phyloP scores from a whole-genome alignment of 2,329 filamentous ascomycete genomes.

The Gliomastix tumulicola region DNA sequence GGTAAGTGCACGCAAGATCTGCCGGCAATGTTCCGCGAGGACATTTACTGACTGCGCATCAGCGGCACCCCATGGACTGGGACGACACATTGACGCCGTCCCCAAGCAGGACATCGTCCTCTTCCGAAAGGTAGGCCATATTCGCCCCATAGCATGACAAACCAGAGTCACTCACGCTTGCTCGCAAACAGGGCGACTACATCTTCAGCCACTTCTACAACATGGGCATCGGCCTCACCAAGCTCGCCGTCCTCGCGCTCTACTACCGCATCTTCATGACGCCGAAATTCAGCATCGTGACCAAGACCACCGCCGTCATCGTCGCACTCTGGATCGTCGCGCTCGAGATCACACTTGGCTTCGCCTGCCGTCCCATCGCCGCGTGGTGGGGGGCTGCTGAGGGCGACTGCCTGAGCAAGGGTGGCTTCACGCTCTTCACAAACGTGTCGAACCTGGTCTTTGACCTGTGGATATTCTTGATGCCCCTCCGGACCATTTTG shows the following conservation, averaged over 20 bases:
- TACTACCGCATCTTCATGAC: constrained; percentile 8
- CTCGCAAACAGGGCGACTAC: constrained; percentile 6
- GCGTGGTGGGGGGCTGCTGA: constrained; percentile 4
- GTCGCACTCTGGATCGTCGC: constrained; percentile 5
- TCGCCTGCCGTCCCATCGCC: constrained; percentile 5
- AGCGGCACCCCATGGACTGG: constrained; percentile 7
- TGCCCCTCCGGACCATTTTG: constrained; percentile 6
- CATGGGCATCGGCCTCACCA: constrained; percentile 6
- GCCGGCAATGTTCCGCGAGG: too few species aligned
- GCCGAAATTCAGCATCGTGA: constrained; percentile 3
- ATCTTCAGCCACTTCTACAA: constrained; percentile 10
- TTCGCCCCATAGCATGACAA: too few species aligned
- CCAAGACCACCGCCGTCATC: constrained; percentile 6
- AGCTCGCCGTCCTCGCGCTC: constrained; percentile 7
- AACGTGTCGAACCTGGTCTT: constrained; percentile 6
- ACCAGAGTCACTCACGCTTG: not conserved
- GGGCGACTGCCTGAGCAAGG: constrained; percentile 7
- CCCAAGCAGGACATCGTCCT: too few species aligned
- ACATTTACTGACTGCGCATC: too few species aligned
- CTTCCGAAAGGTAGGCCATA: too few species aligned
- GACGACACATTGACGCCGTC: too few species aligned
- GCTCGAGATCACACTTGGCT: not conserved
- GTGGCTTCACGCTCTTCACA: constrained; percentile 6
- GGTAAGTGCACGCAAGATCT: too few species aligned
- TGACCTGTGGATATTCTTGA: constrained; percentile 8